A percentile compares a stretch with the other conserved stretches of the same genome.
phyloP scores from a whole-genome alignment of 2,329 filamentous ascomycete species.

The Zasmidium angulare region DNA sequence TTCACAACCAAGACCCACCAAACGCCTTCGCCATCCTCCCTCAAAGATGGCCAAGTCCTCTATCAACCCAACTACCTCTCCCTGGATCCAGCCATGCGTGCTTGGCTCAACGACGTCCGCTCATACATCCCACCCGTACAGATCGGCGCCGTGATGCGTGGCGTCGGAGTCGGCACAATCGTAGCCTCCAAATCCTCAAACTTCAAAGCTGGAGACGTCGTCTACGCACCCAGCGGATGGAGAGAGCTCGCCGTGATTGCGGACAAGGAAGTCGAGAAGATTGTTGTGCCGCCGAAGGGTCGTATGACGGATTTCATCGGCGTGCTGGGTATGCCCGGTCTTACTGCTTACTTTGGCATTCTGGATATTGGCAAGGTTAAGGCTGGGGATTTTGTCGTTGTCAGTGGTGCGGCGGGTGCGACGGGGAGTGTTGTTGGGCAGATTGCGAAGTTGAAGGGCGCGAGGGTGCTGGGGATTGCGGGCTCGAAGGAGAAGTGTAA shows the following conservation, averaged over 20 bases:
- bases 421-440: conserved; percentile 76
- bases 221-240: conserved; percentile 39
- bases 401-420: conserved; percentile 74
- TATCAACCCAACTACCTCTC: conserved; percentile 50
- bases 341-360: conserved; percentile 78
- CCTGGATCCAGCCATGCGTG: conserved; percentile 55
- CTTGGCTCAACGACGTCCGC: conserved; percentile 49
- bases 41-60: conserved; percentile 44
- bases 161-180: conserved; percentile 39
- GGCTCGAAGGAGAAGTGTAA: conserved; percentile 66
- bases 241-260: conserved; percentile 42
- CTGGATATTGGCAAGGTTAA: conserved; percentile 66
- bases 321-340: conserved; percentile 60
- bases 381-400: conserved; percentile 71
- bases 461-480: conserved; percentile 63
- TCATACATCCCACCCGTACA: conserved; percentile 49
- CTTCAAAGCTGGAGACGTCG: conserved; percentile 37
- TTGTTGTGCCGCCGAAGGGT: conserved; percentile 23
- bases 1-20: conserved; percentile 22
- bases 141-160: conserved; percentile 42
- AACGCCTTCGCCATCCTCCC: conserved; percentile 17
- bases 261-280: conserved; percentile 22
- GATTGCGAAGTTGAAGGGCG: conserved; percentile 72
- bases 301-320: conserved; percentile 30
- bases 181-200: conserved; percentile 35